These are phyloP conservation scores for Nakazawaea pomicola DNA, from an alignment of 805 yeast species.

Conservation along the genomic window DNA sequence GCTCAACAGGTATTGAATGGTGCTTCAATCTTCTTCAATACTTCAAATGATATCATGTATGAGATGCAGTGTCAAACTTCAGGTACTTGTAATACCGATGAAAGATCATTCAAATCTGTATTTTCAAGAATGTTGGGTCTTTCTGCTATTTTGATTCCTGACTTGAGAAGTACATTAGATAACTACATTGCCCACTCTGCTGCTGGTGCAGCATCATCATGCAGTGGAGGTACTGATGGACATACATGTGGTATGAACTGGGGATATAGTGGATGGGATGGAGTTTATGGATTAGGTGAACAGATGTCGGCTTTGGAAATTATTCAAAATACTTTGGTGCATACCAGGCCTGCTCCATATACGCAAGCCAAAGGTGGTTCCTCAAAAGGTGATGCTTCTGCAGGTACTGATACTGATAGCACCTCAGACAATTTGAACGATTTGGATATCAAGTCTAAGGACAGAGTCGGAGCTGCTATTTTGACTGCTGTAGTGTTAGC, in stretches of 20 bases:
- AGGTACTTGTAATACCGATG: conserved; percentile 73
- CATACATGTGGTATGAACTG: conserved; percentile 41
- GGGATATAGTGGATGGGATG: conserved; percentile 32
- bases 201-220: conserved; percentile 35
- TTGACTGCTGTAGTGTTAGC: conserved; percentile 72
- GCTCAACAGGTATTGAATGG: conserved; percentile 53
- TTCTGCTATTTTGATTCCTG: conserved; percentile 69
- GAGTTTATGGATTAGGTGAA: conserved; percentile 37
- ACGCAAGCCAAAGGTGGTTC: conserved; percentile 17
- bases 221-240: conserved; percentile 38
- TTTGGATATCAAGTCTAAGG: conserved; percentile 51
- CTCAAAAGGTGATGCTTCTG: conserved; percentile 13
- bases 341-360: conserved; percentile 27
- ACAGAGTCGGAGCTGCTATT: conserved; percentile 89
- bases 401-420: conserved; percentile 53
- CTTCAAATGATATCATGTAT: conserved; percentile 47
- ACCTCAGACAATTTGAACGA: conserved; percentile 32
- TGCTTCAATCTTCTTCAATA: conserved; percentile 49
- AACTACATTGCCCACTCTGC: conserved; percentile 23
- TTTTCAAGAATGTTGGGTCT: conserved; percentile 69
- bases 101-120: conserved; percentile 88
- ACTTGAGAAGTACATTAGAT: conserved; percentile 31
- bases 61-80: conserved; percentile 80
- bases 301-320: conserved; percentile 40
- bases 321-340: conserved; percentile 24